Percentiles rank a stretch among this genome's conserved stretches.
These are phyloP conservation scores for Solanum clarkiae DNA, from an alignment of 257 asterid genomes.

Conservation along the genomic window DNA sequence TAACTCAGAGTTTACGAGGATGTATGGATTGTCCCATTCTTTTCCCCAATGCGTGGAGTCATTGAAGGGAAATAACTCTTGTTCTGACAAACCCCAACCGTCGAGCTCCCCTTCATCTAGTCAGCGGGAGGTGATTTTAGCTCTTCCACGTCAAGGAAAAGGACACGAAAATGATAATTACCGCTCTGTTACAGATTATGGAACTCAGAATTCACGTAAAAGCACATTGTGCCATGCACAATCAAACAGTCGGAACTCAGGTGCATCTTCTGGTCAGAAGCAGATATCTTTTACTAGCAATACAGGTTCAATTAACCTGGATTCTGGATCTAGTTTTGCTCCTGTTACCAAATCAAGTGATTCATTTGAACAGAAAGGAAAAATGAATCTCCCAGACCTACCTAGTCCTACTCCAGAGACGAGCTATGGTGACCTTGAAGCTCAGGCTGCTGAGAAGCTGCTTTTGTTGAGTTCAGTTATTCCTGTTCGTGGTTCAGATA, in stretches of 20 bases:
- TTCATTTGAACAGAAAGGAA: slow-evolving; percentile 7
- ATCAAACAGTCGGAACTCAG: not conserved
- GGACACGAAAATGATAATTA: not conserved
- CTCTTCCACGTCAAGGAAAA: slow-evolving; percentile 1
- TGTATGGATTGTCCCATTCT: slow-evolving; percentile 25
- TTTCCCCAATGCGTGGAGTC: slow-evolving; percentile 29
- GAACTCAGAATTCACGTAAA: slow-evolving; percentile 12
- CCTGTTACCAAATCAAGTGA: slow-evolving; percentile 12
- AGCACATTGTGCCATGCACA: slow-evolving; percentile 8
- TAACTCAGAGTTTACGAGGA: slow-evolving; percentile 13
- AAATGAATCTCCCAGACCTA: slow-evolving; percentile 6
- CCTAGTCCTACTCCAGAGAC: slow-evolving; percentile 19
- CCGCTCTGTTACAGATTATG: slow-evolving; percentile 12
- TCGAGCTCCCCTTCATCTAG: not conserved
- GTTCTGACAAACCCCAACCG: slow-evolving; percentile 5
- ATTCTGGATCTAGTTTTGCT: slow-evolving; percentile 4
- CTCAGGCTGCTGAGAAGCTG: slow-evolving; percentile 17
- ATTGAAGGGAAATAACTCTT: slow-evolving; percentile 1
- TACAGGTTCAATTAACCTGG: slow-evolving; percentile 11
- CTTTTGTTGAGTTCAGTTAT: slow-evolving; percentile 9
- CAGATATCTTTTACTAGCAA: slow-evolving; percentile 1
- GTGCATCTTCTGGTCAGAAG: slow-evolving; percentile 18
- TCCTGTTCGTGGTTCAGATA: slow-evolving; percentile 6
- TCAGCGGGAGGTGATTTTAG: not conserved
- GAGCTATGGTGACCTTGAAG: slow-evolving; percentile 9